These are phyloP conservation scores for Tulasnella sp. DNA, from an alignment of 768 basidiomycete genomes.

Conservation along the genomic window DNA sequence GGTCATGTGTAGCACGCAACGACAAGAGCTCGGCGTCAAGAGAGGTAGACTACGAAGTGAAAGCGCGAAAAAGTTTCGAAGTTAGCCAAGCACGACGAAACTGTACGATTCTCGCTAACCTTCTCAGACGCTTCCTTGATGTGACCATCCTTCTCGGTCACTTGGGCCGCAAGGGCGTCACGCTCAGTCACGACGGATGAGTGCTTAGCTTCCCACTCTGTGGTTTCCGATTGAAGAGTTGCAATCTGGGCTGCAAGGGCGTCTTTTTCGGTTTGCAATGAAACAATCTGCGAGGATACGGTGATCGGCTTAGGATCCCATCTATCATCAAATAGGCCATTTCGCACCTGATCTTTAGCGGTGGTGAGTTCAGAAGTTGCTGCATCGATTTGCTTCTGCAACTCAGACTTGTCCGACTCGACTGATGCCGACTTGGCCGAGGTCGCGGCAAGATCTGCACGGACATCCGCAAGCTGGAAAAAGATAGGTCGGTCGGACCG, in stretches of 20 bases:
- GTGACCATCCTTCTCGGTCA: neutral
- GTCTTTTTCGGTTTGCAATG: neutral
- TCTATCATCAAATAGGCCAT: neutral
- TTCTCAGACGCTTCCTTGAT: neutral
- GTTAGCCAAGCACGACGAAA: neutral
- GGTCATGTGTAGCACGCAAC: neutral
- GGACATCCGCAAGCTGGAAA: neutral
- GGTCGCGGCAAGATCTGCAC: neutral
- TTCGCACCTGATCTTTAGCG: neutral
- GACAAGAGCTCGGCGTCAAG: neutral
- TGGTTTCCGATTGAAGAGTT: neutral
- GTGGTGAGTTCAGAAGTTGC: neutral
- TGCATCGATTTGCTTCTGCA: neutral
- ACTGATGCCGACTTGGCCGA: neutral
- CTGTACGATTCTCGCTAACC: neutral
- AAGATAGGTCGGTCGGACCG: neutral
- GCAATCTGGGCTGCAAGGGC: neutral
- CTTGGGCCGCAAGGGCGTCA: neutral
- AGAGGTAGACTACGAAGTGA: neutral
- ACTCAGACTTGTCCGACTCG: neutral
- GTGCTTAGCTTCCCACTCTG: slow-evolving; percentile 1
- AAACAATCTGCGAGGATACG: neutral
- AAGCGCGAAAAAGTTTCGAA: neutral
- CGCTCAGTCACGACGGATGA: neutral
- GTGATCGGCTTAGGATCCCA: neutral